Percentiles rank a stretch among this genome's conserved stretches.
These are phyloP conservation scores for Hypoxylon lienhwacheense DNA, from an alignment of 495 filamentous ascomycete genomes.

Conservation along the genomic window DNA sequence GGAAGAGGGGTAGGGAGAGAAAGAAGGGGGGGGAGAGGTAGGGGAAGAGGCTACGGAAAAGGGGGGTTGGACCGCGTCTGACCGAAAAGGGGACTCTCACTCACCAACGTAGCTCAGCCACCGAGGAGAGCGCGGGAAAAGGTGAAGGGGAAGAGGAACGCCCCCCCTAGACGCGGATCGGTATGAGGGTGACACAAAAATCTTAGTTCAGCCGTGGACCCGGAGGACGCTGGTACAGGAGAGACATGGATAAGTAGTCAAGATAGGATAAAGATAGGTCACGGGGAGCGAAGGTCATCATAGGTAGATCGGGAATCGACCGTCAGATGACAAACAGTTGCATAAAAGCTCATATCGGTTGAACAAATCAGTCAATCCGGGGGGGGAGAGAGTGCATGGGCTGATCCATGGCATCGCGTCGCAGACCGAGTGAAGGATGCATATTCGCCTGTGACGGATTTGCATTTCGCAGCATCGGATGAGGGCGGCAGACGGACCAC, in stretches of 20 bases:
- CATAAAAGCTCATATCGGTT: constrained; percentile 38
- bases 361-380: constrained; percentile 39
- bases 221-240: constrained; percentile 21
- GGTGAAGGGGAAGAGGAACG: constrained; percentile 15
- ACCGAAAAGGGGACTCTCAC: constrained; percentile 30
- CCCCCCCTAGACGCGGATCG: constrained; percentile 30
- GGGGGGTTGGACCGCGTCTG: constrained; percentile 36
- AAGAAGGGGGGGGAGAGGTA: background rate
- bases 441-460: constrained; percentile 38
- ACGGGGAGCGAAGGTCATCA: constrained; percentile 28
- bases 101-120: constrained; percentile 28
- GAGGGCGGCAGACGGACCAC: constrained; percentile 35
- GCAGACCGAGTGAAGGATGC: constrained; percentile 38
- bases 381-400: constrained; percentile 32
- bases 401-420: constrained; percentile 36
- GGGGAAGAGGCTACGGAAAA: constrained; percentile 23
- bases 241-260: constrained; percentile 16
- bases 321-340: constrained; percentile 38
- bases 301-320: constrained; percentile 32
- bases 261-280: constrained; percentile 16
- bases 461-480: constrained; percentile 38
- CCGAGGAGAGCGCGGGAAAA: constrained; percentile 31
- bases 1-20: too few species aligned
- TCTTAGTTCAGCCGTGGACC: constrained; percentile 30
- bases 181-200: constrained; percentile 34